These are phyloP conservation scores for Wickerhamiella spandovensis DNA, from an alignment of 805 yeast genomes.

Conservation along the genomic window DNA sequence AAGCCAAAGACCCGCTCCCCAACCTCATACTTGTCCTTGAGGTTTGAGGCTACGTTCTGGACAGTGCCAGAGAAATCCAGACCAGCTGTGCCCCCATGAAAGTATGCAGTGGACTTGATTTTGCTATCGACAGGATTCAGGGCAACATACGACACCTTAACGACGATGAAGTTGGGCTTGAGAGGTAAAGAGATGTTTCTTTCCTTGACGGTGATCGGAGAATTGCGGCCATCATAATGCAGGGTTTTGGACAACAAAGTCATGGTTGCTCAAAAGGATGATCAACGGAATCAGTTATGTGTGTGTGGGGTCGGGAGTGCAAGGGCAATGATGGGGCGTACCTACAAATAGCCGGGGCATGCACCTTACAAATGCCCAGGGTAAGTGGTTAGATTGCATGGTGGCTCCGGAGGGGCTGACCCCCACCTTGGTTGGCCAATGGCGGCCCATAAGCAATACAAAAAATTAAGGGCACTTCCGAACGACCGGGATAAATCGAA, in stretches of 20 bases:
- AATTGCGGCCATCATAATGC: background rate
- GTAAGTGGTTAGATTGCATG: background rate
- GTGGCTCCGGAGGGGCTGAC: background rate
- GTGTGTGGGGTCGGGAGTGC: background rate
- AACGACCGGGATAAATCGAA: too few relatives aligned
- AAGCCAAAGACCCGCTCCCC: slow-evolving; percentile 58
- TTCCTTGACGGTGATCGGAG: background rate
- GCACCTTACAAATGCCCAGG: background rate
- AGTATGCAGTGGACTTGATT: background rate
- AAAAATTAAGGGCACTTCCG: too few relatives aligned
- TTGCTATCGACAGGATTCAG: slow-evolving; percentile 52
- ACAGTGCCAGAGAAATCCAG: slow-evolving; percentile 56
- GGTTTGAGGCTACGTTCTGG: slow-evolving; percentile 39
- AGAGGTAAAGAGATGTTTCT: slow-evolving; percentile 34
- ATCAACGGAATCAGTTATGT: too few relatives aligned
- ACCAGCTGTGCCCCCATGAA: slow-evolving; percentile 43
- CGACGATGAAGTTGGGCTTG: slow-evolving; percentile 34
- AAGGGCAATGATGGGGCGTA: background rate
- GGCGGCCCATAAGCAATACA: background rate
- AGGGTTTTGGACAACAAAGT: background rate
- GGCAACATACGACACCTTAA: slow-evolving; percentile 44
- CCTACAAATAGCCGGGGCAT: background rate
- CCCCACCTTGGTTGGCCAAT: background rate
- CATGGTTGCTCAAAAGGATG: background rate
- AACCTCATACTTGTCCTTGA: slow-evolving; percentile 27